Percentiles rank a stretch among this genome's conserved stretches.
These are phyloP conservation scores for Coniochaeta sp. DNA, from an alignment of 2,329 filamentous ascomycete species.

Conservation along the genomic window DNA sequence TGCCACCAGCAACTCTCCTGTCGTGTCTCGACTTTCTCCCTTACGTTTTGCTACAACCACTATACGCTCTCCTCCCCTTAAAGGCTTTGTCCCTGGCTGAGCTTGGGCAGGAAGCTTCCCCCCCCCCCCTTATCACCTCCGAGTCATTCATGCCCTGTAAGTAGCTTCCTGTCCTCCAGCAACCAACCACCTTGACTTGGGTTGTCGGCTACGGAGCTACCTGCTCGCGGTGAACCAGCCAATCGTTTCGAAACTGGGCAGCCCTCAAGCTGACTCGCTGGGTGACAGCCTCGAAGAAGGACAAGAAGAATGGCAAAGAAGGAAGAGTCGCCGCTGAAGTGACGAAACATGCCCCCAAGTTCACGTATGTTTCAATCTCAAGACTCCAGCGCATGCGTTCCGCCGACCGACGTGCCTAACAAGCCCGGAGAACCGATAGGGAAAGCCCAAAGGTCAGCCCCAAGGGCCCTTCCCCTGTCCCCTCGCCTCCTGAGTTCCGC, in stretches of 20 bases:
- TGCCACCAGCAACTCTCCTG: not conserved
- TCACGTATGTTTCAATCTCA: conserved; percentile 34
- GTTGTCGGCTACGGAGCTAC: too few species aligned
- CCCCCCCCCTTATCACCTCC: not conserved
- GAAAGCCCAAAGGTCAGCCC: conserved; percentile 19
- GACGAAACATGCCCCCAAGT: conserved; percentile 45
- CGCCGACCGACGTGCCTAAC: conserved; percentile 3
- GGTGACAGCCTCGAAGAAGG: conserved; percentile 38
- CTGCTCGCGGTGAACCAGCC: not conserved
- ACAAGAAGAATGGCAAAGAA: conserved; percentile 49
- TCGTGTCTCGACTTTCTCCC: not conserved
- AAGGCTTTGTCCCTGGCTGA: not conserved
- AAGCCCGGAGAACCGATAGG: conserved; percentile 14
- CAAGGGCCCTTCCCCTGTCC: conserved; percentile 29
- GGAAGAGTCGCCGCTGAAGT: conserved; percentile 44
- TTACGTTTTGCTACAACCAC: not conserved
- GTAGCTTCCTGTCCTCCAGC: not conserved
- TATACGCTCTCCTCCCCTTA: not conserved
- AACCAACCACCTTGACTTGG: not conserved
- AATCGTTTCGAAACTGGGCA: not conserved
- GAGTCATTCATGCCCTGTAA: not conserved
- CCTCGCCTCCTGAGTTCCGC: conserved; percentile 34
- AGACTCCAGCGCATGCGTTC: not conserved
- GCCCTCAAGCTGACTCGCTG: conserved; percentile 4
- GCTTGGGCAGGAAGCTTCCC: not conserved